Evolutionary conservation across 164 flowering plant genomes (phyloP).

Genomic region (Malania oleifera): DNA sequence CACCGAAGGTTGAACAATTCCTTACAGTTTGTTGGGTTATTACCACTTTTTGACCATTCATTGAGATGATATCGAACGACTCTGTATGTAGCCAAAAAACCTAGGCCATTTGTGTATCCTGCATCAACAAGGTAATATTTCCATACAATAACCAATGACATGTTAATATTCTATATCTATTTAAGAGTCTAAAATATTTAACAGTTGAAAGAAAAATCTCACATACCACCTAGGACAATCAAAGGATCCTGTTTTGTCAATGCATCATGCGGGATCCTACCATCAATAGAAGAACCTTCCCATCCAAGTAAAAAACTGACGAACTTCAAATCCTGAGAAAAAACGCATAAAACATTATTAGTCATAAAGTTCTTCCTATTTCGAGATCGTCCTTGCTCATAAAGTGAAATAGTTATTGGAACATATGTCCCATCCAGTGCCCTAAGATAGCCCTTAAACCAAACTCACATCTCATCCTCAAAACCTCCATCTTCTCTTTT

Average conservation of each 20-base stretch:
- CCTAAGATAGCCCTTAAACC: not conserved
- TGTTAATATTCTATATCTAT: too few relatives aligned
- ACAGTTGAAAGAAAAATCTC: not conserved
- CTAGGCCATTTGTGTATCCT: not conserved
- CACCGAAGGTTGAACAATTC: not conserved
- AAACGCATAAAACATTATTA: not conserved
- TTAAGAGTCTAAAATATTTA: not conserved
- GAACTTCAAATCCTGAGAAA: not conserved
- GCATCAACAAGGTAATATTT: not conserved
- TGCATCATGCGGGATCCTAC: not conserved
- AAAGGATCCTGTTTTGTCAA: not conserved
- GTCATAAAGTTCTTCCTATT: not conserved
- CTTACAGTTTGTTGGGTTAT: not conserved
- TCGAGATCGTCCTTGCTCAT: not conserved
- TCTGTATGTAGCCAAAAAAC: not conserved
- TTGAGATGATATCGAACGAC: not conserved
- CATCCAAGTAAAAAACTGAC: not conserved
- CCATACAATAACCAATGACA: not conserved
- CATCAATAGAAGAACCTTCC: not conserved
- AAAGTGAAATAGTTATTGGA: not conserved
- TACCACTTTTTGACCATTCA: not conserved
- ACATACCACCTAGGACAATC: not conserved
- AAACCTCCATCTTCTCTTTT: not conserved
- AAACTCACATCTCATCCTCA: not conserved
- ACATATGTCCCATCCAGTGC: not conserved